Evolutionary conservation across 2,329 filamentous ascomycete genomes (phyloP).

Genomic region (Fusarium sp.): DNA sequence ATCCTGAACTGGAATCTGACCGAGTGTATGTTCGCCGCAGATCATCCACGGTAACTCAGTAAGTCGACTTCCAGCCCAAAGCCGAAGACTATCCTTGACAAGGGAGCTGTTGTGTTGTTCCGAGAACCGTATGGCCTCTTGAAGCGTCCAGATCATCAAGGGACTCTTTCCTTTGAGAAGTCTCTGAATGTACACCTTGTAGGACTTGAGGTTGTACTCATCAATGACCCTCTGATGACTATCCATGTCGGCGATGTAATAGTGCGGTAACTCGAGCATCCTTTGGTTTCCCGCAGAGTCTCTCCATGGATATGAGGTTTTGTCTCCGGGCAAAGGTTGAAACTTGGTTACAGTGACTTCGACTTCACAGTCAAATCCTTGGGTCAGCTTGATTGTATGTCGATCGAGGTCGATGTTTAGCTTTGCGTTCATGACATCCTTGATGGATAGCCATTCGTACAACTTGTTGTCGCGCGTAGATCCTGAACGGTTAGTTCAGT

Average conservation of each 20-base stretch:
- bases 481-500: not conserved
- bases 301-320: not conserved
- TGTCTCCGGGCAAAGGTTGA: not conserved
- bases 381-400: not conserved
- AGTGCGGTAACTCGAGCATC: not conserved
- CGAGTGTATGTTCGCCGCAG: fast-evolving
- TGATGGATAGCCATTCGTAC: fast-evolving
- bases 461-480: not conserved
- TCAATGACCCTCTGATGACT: not conserved
- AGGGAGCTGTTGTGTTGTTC: not conserved
- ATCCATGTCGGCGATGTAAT: not conserved
- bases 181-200: not conserved
- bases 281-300: not conserved
- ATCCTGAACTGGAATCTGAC: not conserved
- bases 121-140: not conserved
- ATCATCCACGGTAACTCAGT: not conserved
- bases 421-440: not conserved
- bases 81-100: not conserved
- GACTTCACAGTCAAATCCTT: not conserved
- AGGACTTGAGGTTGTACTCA: not conserved
- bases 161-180: not conserved
- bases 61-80: not conserved
- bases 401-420: not conserved
- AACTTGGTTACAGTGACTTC: not conserved
- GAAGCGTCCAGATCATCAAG: not conserved